phyloP scores from a whole-genome alignment of 2,329 filamentous ascomycete genomes.

The Cytospora schulzeri region DNA sequence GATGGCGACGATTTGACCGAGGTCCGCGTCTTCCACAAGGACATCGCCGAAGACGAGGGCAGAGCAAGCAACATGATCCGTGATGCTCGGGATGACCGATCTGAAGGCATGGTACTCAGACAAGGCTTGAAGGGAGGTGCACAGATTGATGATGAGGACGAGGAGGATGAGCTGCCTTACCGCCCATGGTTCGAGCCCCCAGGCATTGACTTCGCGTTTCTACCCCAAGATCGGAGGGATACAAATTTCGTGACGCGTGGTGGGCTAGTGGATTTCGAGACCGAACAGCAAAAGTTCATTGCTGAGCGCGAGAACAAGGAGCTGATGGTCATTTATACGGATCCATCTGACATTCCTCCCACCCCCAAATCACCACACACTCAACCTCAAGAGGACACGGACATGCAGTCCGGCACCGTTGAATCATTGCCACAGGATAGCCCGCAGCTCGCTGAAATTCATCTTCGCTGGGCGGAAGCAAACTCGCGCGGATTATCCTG shows the following conservation, averaged over 20 bases:
- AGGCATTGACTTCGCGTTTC: constrained; percentile 48
- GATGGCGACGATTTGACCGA: constrained; percentile 67
- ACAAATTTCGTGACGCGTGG: constrained; percentile 58
- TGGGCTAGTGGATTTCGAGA: constrained; percentile 53
- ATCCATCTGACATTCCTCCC: constrained; percentile 55
- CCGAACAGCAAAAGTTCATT: constrained; percentile 58
- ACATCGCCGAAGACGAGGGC: constrained; percentile 70
- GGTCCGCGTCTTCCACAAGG: constrained; percentile 70
- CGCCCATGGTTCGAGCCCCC: constrained; percentile 55
- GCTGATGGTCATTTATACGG: constrained; percentile 63
- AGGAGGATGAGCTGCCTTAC: constrained; percentile 57
- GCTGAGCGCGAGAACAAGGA: constrained; percentile 59
- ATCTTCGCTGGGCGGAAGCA: constrained; percentile 51
- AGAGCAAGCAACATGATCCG: constrained; percentile 68
- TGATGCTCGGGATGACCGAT: constrained; percentile 72
- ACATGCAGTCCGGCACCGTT: constrained; percentile 15
- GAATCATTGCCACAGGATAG: constrained; percentile 34
- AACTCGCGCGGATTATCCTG: constrained; percentile 46
- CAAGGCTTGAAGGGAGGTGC: constrained; percentile 46
- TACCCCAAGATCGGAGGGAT: constrained; percentile 48
- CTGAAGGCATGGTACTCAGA: constrained; percentile 71
- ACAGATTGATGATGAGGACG: constrained; percentile 50
- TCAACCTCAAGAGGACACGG: constrained; percentile 18
- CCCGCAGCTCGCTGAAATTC: constrained; percentile 50
- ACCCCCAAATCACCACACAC: constrained; percentile 56